phyloP scores from a whole-genome alignment of 163 green algal genomes.

The Chlorella variabilis region DNA sequence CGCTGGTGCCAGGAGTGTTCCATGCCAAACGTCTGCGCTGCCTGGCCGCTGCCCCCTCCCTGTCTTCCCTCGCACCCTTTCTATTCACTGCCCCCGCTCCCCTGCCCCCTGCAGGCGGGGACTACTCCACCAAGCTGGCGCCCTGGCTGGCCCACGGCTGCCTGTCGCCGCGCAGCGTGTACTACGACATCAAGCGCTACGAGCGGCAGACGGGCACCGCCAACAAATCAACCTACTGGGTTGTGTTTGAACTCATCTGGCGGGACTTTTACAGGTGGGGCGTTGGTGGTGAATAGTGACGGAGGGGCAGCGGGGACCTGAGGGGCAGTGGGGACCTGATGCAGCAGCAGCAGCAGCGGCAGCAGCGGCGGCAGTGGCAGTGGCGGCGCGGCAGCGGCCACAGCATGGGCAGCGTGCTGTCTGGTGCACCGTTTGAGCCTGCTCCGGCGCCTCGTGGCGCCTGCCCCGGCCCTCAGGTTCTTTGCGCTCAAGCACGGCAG shows the following conservation, averaged over 20 bases:
- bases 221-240: slow-evolving; percentile 83
- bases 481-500: slow-evolving; percentile 91
- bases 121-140: slow-evolving; percentile 95
- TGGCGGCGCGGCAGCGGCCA: too few relatives aligned
- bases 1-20: too few relatives aligned
- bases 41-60: not conserved
- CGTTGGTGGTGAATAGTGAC: too few relatives aligned
- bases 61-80: not conserved
- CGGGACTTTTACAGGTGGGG: slow-evolving; percentile 86
- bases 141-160: slow-evolving; percentile 87
- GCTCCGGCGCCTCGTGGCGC: too few relatives aligned
- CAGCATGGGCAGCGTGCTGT: too few relatives aligned
- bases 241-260: slow-evolving; percentile 96
- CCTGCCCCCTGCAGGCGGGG: slow-evolving; percentile 47
- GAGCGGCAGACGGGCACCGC: slow-evolving; percentile 65
- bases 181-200: slow-evolving; percentile 78
- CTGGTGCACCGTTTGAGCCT: too few relatives aligned
- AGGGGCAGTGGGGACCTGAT: too few relatives aligned
- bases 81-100: not conserved
- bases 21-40: too few relatives aligned
- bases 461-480: too few relatives aligned
- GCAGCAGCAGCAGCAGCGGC: not conserved
- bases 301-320: too few relatives aligned
- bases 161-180: slow-evolving; percentile 82
- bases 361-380: too few relatives aligned